Percentiles rank a stretch among this genome's conserved stretches.
These are phyloP conservation scores for Oehlia diaphana DNA, from an alignment of 192 early-diverging fungal species.

Conservation along the genomic window DNA sequence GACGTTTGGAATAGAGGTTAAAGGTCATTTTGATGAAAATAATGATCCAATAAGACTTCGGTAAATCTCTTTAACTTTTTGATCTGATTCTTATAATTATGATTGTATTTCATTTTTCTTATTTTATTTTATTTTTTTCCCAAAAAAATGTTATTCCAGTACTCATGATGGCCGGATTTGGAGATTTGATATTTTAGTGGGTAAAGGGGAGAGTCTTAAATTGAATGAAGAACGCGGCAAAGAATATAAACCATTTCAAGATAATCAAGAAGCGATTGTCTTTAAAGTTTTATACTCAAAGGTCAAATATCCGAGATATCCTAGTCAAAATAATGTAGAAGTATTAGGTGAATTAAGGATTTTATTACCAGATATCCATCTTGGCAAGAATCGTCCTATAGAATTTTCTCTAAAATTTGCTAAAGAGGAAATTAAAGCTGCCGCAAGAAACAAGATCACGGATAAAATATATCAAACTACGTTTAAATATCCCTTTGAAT, in stretches of 20 bases:
- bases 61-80: background rate
- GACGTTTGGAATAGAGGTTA: slow-evolving; percentile 12
- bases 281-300: background rate
- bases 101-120: background rate
- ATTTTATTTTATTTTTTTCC: background rate
- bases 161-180: background rate
- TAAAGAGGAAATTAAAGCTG: background rate
- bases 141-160: background rate
- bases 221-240: background rate
- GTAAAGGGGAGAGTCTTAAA: background rate
- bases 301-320: background rate
- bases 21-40: background rate
- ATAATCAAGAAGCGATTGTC: background rate
- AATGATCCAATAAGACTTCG: background rate
- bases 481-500: background rate
- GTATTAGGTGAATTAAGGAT: background rate
- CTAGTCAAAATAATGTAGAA: background rate
- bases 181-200: background rate
- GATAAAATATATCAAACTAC: background rate
- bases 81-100: background rate
- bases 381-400: background rate
- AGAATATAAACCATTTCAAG: background rate
- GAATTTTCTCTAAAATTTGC: slow-evolving; percentile 2
- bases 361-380: background rate
- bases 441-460: background rate